A percentile compares a stretch with the other conserved stretches of the same genome.
Conservation (phyloP, 768 basidiomycete genomes). For the Phylloporus sp. region DNA sequence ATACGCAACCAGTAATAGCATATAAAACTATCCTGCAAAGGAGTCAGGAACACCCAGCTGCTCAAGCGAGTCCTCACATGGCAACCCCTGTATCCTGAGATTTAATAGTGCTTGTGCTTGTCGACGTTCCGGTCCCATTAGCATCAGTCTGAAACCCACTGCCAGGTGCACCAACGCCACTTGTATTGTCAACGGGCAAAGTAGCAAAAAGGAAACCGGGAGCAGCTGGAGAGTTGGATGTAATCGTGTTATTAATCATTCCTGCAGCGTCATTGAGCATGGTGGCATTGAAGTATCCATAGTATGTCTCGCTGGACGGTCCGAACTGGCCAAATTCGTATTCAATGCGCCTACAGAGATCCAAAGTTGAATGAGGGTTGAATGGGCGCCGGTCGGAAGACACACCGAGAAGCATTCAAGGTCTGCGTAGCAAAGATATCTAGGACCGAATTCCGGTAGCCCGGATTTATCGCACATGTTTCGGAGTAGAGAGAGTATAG, state of each 20-base stretch:
- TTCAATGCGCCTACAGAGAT: conserved; percentile 40
- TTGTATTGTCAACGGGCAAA: conserved; percentile 60
- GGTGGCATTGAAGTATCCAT: conserved; percentile 54
- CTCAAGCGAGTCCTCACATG: conserved; percentile 49
- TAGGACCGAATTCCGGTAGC: conserved; percentile 64
- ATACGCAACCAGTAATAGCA: conserved; percentile 84
- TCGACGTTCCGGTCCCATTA: conserved; percentile 13
- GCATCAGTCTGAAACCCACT: conserved; percentile 14
- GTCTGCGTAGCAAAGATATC: conserved; percentile 74
- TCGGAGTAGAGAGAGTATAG: conserved; percentile 70
- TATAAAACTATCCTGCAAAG: conserved; percentile 70
- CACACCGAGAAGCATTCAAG: conserved; percentile 51
- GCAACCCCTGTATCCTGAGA: conserved; percentile 57
- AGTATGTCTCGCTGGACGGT: conserved; percentile 47
- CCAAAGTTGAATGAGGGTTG: background rate
- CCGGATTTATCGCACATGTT: conserved; percentile 70
- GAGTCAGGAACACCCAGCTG: conserved; percentile 7
- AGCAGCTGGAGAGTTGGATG: conserved; percentile 37
- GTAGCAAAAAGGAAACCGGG: conserved; percentile 69
- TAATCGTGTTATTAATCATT: conserved; percentile 41
- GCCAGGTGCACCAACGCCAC: conserved; percentile 23
- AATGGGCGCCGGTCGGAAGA: conserved; percentile 13
- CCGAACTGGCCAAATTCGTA: conserved; percentile 58
- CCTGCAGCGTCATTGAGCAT: conserved; percentile 51
- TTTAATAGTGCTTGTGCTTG: conserved; percentile 9